These are phyloP conservation scores for Saccharomyces pastorianus DNA, from an alignment of 1,139 yeast species.

Conservation along the genomic window DNA sequence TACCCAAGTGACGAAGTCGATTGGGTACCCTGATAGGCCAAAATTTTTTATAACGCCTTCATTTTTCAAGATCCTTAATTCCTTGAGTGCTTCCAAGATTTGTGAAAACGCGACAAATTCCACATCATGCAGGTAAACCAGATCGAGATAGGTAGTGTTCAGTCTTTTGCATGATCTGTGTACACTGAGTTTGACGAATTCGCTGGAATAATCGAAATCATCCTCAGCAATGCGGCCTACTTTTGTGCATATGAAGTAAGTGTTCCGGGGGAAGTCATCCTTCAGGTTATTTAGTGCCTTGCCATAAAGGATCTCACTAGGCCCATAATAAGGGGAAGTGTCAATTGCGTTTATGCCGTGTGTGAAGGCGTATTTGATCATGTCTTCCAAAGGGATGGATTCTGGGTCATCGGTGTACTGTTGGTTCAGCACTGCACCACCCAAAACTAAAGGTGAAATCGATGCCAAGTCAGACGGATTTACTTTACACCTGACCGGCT, in stretches of 20 bases:
- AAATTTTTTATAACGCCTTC: constrained; percentile 58
- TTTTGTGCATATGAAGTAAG: constrained; percentile 71
- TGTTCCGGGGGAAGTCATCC: constrained; percentile 48
- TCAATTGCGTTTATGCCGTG: constrained; percentile 73
- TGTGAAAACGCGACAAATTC: constrained; percentile 61
- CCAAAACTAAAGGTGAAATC: constrained; percentile 53
- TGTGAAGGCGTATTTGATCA: constrained; percentile 53
- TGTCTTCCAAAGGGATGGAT: constrained; percentile 46
- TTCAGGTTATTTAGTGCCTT: constrained; percentile 41
- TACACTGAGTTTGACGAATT: constrained; percentile 54
- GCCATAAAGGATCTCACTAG: constrained; percentile 72
- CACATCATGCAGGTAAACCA: constrained; percentile 81
- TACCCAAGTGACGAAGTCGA: constrained; percentile 50
- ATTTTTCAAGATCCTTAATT: constrained; percentile 49
- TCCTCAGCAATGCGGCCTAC: constrained; percentile 67
- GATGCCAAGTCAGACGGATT: not conserved
- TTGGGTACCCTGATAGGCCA: constrained; percentile 86
- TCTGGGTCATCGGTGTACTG: constrained; percentile 67
- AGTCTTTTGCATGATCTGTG: constrained; percentile 58
- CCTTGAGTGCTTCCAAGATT: constrained; percentile 55
- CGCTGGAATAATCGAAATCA: constrained; percentile 67
- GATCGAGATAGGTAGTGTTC: constrained; percentile 59
- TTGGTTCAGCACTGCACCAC: constrained; percentile 80
- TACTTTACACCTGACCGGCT: not conserved
- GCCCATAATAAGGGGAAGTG: constrained; percentile 90